Percentiles rank a stretch among this genome's conserved stretches.
phyloP scores from a whole-genome alignment of 2,329 filamentous ascomycete genomes.

The Sphaceloma murrayae region DNA sequence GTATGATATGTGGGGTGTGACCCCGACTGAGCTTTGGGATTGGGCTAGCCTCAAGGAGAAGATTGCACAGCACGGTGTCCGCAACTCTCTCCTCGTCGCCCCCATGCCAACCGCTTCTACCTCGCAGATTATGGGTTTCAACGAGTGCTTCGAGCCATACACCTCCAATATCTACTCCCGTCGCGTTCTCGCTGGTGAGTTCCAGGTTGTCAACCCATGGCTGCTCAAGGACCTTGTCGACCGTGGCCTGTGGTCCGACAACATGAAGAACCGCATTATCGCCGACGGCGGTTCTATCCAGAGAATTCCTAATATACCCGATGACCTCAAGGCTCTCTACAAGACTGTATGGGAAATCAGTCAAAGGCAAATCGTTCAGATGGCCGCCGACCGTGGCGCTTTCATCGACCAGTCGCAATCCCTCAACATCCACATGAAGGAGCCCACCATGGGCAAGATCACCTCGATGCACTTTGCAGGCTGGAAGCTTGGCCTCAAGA shows the following conservation, averaged over 20 bases:
- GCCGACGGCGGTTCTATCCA: constrained; percentile 92
- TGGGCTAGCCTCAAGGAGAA: constrained; percentile 82
- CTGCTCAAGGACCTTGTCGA: constrained; percentile 95
- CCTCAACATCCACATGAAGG: constrained; percentile 98
- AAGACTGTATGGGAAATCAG: constrained; percentile 99
- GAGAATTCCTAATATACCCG: constrained; percentile 91
- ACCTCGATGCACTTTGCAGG: constrained; percentile 99
- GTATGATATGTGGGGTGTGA: constrained; percentile 98
- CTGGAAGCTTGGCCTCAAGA: constrained; percentile 99
- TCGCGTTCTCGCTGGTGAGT: constrained; percentile 93
- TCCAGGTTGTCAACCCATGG: constrained; percentile 99
- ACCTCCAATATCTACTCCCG: constrained; percentile 99
- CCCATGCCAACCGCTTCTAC: constrained; percentile 98
- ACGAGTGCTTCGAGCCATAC: constrained; percentile 99
- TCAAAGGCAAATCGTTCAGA: constrained; percentile 88
- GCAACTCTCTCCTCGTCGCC: constrained; percentile 89
- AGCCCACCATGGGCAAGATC: constrained; percentile 99
- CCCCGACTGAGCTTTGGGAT: constrained; percentile 90
- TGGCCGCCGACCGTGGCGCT: constrained; percentile 95
- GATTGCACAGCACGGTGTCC: constrained; percentile 85
- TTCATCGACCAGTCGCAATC: constrained; percentile 99
- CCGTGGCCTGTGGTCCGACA: constrained; percentile 95
- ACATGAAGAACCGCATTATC: constrained; percentile 99
- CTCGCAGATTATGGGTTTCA: constrained; percentile 96
- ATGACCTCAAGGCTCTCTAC: constrained; percentile 92